Evolutionary conservation across 441 rosid genomes (phyloP).

Genomic region (Populus tomentosa): DNA sequence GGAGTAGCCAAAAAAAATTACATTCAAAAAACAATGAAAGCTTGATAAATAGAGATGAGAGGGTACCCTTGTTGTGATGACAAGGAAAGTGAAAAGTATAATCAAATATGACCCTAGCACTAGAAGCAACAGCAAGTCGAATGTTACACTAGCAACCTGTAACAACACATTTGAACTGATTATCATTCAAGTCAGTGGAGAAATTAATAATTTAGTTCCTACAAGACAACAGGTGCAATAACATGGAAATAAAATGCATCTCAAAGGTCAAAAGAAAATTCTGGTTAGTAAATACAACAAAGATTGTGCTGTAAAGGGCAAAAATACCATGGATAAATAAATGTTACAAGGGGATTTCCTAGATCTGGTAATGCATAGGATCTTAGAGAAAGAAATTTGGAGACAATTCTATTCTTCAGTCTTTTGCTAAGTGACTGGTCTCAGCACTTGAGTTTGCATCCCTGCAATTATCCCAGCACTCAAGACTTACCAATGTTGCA

Average conservation of each 20-base stretch:
- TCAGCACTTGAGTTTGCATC: neutral
- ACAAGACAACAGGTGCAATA: neutral
- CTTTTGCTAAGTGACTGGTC: neutral
- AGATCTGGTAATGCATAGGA: neutral
- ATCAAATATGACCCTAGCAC: slow-evolving; percentile 89
- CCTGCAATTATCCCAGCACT: no score
- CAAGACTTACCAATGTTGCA: no score
- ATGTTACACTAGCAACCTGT: slow-evolving; percentile 99
- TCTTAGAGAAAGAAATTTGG: neutral
- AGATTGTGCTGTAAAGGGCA: neutral
- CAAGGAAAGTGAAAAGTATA: slow-evolving; percentile 86
- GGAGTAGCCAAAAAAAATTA: neutral
- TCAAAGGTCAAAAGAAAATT: neutral
- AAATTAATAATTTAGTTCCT: neutral
- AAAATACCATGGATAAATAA: neutral
- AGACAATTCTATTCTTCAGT: neutral
- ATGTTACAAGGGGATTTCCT: neutral
- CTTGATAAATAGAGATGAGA: neutral
- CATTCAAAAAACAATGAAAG: neutral
- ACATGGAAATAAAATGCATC: neutral
- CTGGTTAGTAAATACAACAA: neutral
- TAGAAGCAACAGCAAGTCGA: slow-evolving; percentile 87
- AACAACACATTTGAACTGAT: slow-evolving; percentile 14
- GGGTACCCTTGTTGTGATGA: slow-evolving; percentile 85
- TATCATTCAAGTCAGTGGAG: neutral